These are phyloP conservation scores for Tetracladium maxilliforme DNA, from an alignment of 2,329 filamentous ascomycete species.

Conservation along the genomic window DNA sequence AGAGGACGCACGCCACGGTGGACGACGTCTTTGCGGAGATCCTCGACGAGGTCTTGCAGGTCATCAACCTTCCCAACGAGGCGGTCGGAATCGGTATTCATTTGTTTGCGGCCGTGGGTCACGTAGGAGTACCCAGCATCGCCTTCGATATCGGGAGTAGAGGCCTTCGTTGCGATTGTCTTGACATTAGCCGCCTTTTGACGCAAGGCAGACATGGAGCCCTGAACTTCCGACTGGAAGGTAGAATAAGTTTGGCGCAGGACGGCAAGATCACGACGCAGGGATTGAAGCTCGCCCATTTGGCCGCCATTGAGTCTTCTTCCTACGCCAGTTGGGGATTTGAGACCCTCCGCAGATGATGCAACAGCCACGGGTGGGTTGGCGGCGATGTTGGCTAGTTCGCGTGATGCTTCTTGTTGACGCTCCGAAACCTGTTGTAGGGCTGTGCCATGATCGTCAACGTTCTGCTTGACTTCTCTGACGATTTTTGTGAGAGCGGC, in stretches of 20 bases:
- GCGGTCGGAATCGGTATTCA: slow-evolving; percentile 76
- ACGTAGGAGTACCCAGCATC: slow-evolving; percentile 79
- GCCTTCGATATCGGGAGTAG: slow-evolving; percentile 57
- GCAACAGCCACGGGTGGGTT: slow-evolving; percentile 4
- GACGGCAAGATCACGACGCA: slow-evolving; percentile 80
- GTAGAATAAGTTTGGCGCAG: slow-evolving; percentile 85
- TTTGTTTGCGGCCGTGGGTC: slow-evolving; percentile 69
- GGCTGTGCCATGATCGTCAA: slow-evolving; percentile 70
- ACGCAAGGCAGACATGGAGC: slow-evolving; percentile 73
- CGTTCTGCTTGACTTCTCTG: slow-evolving; percentile 70
- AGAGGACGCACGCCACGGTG: slow-evolving; percentile 80
- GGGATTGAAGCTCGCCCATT: slow-evolving; percentile 61
- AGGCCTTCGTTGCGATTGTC: slow-evolving; percentile 52
- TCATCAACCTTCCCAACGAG: slow-evolving; percentile 90
- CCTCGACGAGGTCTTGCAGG: slow-evolving; percentile 91
- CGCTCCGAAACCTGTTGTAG: slow-evolving; percentile 80
- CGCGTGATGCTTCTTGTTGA: slow-evolving; percentile 78
- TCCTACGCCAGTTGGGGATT: slow-evolving; percentile 3
- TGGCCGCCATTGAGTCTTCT: slow-evolving; percentile 28
- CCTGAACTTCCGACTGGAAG: slow-evolving; percentile 77
- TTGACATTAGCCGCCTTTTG: slow-evolving; percentile 74
- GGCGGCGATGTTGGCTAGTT: slow-evolving; percentile 45
- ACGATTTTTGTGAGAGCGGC: slow-evolving; percentile 67
- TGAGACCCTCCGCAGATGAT: slow-evolving; percentile 2
- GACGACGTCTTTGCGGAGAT: slow-evolving; percentile 94